Conservation (phyloP, 2,329 filamentous ascomycete genomes). For the Pochonia chlamydosporia region DNA sequence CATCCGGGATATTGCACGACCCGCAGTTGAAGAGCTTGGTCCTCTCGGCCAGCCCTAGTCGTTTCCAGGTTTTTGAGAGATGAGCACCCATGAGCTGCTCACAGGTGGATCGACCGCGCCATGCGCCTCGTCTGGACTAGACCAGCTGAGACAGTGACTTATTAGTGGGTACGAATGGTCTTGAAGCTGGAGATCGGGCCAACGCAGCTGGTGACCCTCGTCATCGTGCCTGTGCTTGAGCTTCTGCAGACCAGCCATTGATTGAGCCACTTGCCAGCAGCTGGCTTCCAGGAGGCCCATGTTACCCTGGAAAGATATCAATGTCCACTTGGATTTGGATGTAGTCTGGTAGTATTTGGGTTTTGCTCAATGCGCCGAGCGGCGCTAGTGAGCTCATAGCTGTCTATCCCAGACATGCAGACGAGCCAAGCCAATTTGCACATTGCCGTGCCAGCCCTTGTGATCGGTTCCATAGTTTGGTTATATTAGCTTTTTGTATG, state of each 20-base stretch:
- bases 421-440: not conserved
- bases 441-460: not conserved
- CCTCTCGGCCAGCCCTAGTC: not conserved
- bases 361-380: not conserved
- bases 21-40: no score
- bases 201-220: conserved; percentile 7
- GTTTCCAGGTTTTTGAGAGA: no score
- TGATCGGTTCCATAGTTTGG: not conserved
- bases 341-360: no score
- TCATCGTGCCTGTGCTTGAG: not conserved
- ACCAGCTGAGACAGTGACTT: conserved; percentile 24
- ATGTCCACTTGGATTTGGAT: no score
- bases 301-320: no score
- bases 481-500: not conserved
- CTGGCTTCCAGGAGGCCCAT: no score
- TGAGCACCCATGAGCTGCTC: not conserved
- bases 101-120: not conserved
- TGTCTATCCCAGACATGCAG: not conserved
- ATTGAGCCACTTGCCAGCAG: conserved; percentile 10
- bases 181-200: conserved; percentile 10
- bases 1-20: no score
- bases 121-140: conserved; percentile 1
- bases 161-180: conserved; percentile 11
- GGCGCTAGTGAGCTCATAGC: not conserved
- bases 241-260: not conserved